A percentile compares a stretch with the other conserved stretches of the same genome.
phyloP scores from a whole-genome alignment of 2,329 filamentous ascomycete genomes.

The Diaporthe sp. region DNA sequence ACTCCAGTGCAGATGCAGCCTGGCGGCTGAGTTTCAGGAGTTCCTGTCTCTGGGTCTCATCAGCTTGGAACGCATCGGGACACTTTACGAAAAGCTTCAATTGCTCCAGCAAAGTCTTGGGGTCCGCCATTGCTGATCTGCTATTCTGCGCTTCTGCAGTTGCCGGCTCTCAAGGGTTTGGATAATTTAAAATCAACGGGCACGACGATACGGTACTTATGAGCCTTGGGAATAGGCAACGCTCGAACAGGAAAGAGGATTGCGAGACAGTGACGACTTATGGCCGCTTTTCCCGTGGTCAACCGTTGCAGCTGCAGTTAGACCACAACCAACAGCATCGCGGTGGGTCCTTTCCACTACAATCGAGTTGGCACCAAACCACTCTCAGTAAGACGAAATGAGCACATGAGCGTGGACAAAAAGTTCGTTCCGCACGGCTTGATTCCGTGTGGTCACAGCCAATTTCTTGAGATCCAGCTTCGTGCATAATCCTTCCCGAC shows the following conservation, averaged over 20 bases:
- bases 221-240: neutral
- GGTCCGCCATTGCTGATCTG: neutral
- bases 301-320: no score
- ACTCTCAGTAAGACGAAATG: neutral
- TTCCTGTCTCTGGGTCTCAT: constrained; percentile 1
- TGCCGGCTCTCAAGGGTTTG: no score
- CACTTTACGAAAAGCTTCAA: neutral
- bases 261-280: neutral
- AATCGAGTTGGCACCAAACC: neutral
- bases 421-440: neutral
- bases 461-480: neutral
- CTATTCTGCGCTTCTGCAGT: neutral
- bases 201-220: neutral
- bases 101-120: neutral
- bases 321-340: neutral
- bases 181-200: neutral
- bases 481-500: neutral
- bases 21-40: constrained; percentile 4
- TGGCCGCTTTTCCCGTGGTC: neutral
- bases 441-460: no score
- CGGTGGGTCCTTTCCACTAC: no score
- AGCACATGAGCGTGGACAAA: no score
- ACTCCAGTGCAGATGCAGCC: constrained; percentile 5
- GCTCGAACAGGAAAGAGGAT: neutral
- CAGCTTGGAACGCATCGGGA: neutral